A percentile compares a stretch with the other conserved stretches of the same genome.
These are phyloP conservation scores for cucumber (Cucumis sativus) DNA, from an alignment of 306 rosid species.

Conservation along the genomic window DNA sequence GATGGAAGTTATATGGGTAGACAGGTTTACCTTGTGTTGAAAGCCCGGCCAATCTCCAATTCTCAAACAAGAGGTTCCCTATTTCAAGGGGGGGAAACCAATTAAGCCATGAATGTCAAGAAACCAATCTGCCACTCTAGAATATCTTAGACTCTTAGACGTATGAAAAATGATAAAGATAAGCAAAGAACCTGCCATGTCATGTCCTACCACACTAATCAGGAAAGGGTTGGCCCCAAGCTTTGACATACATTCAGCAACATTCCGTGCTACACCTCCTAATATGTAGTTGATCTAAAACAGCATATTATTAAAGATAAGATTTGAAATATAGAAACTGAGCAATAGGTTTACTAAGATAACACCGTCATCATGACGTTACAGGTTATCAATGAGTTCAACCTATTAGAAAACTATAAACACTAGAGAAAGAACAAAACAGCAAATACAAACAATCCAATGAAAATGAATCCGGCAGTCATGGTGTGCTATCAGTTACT, in stretches of 20 bases:
- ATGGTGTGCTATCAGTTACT: background rate
- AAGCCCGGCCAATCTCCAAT: constrained; percentile 62
- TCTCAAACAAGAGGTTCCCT: constrained; percentile 67
- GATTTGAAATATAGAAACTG: background rate
- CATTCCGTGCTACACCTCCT: constrained; percentile 94
- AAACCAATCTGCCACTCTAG: background rate
- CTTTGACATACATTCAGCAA: constrained; percentile 86
- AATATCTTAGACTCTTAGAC: background rate
- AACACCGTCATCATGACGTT: background rate
- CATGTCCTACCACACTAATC: constrained; percentile 76
- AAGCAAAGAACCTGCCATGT: constrained; percentile 58
- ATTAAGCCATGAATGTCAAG: background rate
- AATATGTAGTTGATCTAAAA: constrained; percentile 48
- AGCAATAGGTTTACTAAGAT: background rate
- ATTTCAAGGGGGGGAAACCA: background rate
- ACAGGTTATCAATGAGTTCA: background rate
- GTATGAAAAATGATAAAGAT: background rate
- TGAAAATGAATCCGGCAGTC: background rate
- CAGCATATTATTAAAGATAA: constrained; percentile 10
- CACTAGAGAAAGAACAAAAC: background rate
- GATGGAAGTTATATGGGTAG: background rate
- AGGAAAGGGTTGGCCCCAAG: constrained; percentile 68
- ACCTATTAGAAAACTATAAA: background rate
- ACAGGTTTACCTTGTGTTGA: constrained; percentile 44
- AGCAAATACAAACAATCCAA: background rate